Conservation (phyloP, 495 filamentous ascomycete genomes). For the Hypoxylon fuscum region DNA sequence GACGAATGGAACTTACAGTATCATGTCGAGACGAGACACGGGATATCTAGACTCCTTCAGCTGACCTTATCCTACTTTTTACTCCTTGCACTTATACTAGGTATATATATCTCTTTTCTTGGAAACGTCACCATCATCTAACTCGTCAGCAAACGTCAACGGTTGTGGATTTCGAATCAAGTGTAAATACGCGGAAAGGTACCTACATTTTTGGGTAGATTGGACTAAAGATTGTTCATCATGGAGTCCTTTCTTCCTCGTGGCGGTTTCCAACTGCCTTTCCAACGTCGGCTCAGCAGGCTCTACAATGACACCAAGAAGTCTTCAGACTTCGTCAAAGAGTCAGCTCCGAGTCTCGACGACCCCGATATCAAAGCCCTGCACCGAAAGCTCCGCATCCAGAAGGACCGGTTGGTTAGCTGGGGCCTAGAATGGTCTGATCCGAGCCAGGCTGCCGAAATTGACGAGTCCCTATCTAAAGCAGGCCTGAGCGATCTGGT, state of each 20-base stretch:
- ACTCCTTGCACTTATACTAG: not conserved
- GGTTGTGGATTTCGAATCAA: not conserved
- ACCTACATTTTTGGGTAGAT: not conserved
- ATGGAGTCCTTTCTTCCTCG: slow-evolving; percentile 61
- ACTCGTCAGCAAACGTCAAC: not conserved
- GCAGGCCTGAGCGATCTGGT: slow-evolving; percentile 89
- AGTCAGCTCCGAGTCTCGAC: slow-evolving; percentile 66
- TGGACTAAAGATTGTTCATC: slow-evolving; percentile 1
- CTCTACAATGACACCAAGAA: slow-evolving; percentile 93
- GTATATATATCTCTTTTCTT: not conserved
- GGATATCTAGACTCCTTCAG: not conserved
- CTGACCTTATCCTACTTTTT: not conserved
- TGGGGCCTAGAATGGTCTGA: slow-evolving; percentile 96
- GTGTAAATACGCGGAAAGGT: not conserved
- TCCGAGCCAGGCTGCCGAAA: slow-evolving; percentile 70
- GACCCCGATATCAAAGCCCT: slow-evolving; percentile 65
- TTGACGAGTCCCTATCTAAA: slow-evolving; percentile 83
- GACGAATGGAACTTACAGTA: slow-evolving; percentile 2
- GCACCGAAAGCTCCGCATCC: slow-evolving; percentile 67
- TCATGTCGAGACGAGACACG: not conserved
- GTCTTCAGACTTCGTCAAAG: slow-evolving; percentile 83
- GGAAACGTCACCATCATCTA: too few relatives aligned
- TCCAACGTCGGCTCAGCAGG: slow-evolving; percentile 80
- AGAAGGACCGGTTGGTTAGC: slow-evolving; percentile 79
- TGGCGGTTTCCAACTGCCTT: slow-evolving; percentile 58